Percentiles rank a stretch among this genome's conserved stretches.
Evolutionary conservation across 2,329 filamentous ascomycete genomes (phyloP).

Genomic region (Ophiostoma perfectum): DNA sequence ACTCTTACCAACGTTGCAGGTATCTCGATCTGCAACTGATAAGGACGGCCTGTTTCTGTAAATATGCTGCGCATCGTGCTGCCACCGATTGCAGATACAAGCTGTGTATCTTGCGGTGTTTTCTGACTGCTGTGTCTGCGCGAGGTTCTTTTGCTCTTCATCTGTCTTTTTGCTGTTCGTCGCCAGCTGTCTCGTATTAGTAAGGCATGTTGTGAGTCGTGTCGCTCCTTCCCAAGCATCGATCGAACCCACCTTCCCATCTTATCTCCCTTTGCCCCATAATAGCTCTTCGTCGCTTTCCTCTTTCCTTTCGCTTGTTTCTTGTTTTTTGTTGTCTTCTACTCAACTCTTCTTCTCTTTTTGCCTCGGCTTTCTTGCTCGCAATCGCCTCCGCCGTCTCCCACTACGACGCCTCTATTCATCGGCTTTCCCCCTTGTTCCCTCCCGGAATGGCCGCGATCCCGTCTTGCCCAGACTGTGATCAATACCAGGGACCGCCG

Average conservation of each 20-base stretch:
- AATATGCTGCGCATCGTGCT: neutral
- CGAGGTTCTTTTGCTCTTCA: neutral
- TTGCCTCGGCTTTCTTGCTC: neutral
- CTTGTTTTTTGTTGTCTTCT: neutral
- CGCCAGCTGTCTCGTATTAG: neutral
- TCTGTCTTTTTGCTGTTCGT: too few species aligned
- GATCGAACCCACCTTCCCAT: slow-evolving; percentile 5
- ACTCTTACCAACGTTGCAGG: neutral
- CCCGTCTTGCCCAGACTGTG: neutral
- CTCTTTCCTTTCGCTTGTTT: neutral
- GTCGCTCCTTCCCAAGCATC: neutral
- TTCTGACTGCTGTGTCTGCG: neutral
- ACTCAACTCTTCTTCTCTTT: neutral
- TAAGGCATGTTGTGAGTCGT: neutral
- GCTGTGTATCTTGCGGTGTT: neutral
- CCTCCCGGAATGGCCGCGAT: neutral
- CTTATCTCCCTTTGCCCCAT: slow-evolving; percentile 5
- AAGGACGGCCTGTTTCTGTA: neutral
- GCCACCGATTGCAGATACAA: neutral
- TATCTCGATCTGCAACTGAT: neutral
- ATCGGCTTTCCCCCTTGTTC: too few species aligned
- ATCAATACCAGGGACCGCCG: neutral
- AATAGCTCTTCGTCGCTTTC: neutral
- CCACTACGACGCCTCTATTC: neutral
- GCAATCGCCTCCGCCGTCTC: neutral